phyloP scores from a whole-genome alignment of 441 rosid species.

The Gossypium gossypioides region DNA sequence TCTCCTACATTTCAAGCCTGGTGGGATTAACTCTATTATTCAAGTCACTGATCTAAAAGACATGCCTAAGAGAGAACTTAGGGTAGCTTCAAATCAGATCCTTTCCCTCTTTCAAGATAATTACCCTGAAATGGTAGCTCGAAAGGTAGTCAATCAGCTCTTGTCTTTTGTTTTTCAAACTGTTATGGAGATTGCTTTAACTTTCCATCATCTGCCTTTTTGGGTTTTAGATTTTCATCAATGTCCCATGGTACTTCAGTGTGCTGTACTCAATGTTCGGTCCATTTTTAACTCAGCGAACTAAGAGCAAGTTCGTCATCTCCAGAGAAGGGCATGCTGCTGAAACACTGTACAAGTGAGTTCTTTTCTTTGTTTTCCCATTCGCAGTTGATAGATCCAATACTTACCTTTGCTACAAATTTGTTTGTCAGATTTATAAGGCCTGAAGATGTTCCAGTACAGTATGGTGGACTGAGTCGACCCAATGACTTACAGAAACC shows the following conservation, averaged over 20 bases:
- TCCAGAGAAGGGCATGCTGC: conserved; percentile 81
- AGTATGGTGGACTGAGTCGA: conserved; percentile 78
- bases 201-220: background rate
- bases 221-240: conserved; percentile 63
- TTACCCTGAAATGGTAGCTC: conserved; percentile 97
- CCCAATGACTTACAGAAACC: conserved; percentile 59
- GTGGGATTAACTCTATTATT: conserved; percentile 75
- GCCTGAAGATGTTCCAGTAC: conserved; percentile 84
- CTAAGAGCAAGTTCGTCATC: conserved; percentile 89
- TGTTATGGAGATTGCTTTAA: background rate
- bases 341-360: conserved; percentile 80
- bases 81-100: conserved; percentile 76
- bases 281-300: conserved; percentile 82
- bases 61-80: conserved; percentile 89
- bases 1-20: conserved; percentile 72
- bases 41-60: conserved; percentile 94
- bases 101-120: conserved; percentile 90
- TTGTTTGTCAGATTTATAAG: conserved; percentile 47
- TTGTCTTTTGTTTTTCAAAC: background rate
- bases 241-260: conserved; percentile 95
- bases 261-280: conserved; percentile 69
- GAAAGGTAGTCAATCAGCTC: conserved; percentile 45
- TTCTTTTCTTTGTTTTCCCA: background rate
- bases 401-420: no score
- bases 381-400: background rate